These are phyloP conservation scores for Pythium phragmiticola DNA, from an alignment of 352 stramenopile species.

Conservation along the genomic window DNA sequence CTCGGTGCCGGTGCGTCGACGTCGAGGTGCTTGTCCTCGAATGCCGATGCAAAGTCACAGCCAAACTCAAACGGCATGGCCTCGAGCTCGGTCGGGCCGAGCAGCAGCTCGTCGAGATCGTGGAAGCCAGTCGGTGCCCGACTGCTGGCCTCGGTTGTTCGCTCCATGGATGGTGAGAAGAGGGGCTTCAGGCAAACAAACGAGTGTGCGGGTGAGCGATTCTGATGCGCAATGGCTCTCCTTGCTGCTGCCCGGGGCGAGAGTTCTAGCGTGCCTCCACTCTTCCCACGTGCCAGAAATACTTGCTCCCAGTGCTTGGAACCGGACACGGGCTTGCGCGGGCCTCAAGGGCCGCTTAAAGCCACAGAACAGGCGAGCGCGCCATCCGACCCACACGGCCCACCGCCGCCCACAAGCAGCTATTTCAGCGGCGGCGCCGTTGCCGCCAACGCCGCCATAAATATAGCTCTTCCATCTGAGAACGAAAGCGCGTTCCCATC, in stretches of 20 bases:
- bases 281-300: too few relatives aligned
- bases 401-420: not conserved
- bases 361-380: too few relatives aligned
- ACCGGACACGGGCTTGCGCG: too few relatives aligned
- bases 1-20: conserved; percentile 2
- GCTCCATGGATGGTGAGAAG: not conserved
- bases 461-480: conserved; percentile 14
- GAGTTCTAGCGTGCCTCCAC: not conserved
- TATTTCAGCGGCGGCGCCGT: conserved; percentile 5
- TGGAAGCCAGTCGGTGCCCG: conserved; percentile 16
- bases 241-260: not conserved
- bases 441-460: not conserved
- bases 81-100: conserved; percentile 32
- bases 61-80: conserved; percentile 41
- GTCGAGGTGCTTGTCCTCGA: conserved; percentile 35
- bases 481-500: not conserved
- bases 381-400: not conserved
- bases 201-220: conserved; percentile 17
- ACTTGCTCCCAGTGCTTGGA: too few relatives aligned
- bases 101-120: conserved; percentile 39
- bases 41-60: conserved; percentile 39
- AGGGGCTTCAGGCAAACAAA: not conserved
- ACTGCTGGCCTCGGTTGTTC: conserved; percentile 1
- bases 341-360: too few relatives aligned
- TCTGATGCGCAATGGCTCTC: conserved; percentile 22